phyloP scores from a whole-genome alignment of 2,329 filamentous ascomycete genomes.

The Claviceps monticola region DNA sequence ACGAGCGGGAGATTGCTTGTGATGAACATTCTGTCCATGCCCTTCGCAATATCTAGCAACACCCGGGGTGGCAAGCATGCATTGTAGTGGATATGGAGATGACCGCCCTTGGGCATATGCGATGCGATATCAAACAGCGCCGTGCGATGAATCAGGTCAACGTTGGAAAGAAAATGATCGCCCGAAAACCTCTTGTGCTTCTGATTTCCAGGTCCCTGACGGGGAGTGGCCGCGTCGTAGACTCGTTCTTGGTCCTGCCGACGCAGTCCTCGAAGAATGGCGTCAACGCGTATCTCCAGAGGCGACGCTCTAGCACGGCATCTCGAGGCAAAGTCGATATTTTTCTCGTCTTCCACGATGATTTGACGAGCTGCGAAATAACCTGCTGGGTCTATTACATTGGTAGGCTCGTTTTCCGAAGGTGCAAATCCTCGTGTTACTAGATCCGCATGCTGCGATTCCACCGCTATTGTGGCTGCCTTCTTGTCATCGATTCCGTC shows the following conservation, averaged over 20 bases:
- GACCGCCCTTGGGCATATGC: conserved; percentile 54
- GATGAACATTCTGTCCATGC: conserved; percentile 54
- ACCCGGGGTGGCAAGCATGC: conserved; percentile 50
- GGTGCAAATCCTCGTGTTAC: neutral
- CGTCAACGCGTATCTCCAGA: conserved; percentile 24
- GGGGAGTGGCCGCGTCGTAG: conserved; percentile 19
- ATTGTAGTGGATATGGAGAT: conserved; percentile 68
- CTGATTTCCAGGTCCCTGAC: conserved; percentile 28
- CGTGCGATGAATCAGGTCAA: conserved; percentile 39
- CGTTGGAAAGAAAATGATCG: conserved; percentile 46
- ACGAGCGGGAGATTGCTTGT: conserved; percentile 40
- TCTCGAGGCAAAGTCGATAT: conserved; percentile 26
- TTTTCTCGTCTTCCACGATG: conserved; percentile 15
- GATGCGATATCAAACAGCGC: conserved; percentile 41
- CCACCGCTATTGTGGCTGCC: neutral
- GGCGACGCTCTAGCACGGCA: conserved; percentile 19
- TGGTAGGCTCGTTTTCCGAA: neutral
- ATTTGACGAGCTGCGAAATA: neutral
- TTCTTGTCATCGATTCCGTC: neutral
- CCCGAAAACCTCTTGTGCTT: conserved; percentile 30
- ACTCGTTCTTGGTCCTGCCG: conserved; percentile 21
- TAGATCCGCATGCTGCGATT: neutral
- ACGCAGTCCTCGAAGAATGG: conserved; percentile 25
- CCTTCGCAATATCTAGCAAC: conserved; percentile 41
- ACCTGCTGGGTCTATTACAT: neutral